phyloP scores from a whole-genome alignment of 345 rosid genomes.

The Abelmoschus esculentus region DNA sequence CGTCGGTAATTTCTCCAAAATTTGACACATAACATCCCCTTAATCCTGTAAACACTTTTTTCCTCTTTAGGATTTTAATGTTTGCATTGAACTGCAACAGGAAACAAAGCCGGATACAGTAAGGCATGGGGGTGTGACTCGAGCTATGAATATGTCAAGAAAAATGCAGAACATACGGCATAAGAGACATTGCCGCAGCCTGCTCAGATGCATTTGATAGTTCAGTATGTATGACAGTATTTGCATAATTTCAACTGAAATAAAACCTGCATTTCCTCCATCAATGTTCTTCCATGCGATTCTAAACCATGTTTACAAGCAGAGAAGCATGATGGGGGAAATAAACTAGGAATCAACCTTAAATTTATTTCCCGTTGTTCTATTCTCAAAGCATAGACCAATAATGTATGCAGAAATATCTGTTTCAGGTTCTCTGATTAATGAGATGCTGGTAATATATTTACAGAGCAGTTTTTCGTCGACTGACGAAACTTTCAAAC shows the following conservation, averaged over 20 bases:
- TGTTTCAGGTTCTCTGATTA: neutral
- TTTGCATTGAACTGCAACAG: conserved; percentile 20
- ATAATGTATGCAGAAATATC: neutral
- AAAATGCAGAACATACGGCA: conserved; percentile 83
- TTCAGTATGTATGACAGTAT: neutral
- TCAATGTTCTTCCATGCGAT: neutral
- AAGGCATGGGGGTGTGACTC: conserved; percentile 91
- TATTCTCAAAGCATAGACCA: neutral
- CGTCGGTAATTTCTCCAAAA: conserved; percentile 46
- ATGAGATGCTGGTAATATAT: neutral
- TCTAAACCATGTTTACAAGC: neutral
- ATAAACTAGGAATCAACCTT: neutral
- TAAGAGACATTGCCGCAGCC: conserved; percentile 10
- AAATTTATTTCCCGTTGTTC: neutral
- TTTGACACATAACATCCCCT: neutral
- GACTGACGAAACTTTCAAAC: neutral
- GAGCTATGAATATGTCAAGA: conserved; percentile 80
- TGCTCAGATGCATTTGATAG: neutral
- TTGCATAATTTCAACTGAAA: neutral
- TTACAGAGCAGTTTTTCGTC: neutral
- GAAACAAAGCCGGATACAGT: conserved; percentile 52
- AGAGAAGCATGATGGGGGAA: neutral
- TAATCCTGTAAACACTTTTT: neutral
- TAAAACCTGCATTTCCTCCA: neutral
- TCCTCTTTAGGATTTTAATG: neutral